Percentiles rank a stretch among this genome's conserved stretches.
Evolutionary conservation across 176 grass and related monocot genomes (phyloP).

Genomic region (Elaeis guineensis): DNA sequence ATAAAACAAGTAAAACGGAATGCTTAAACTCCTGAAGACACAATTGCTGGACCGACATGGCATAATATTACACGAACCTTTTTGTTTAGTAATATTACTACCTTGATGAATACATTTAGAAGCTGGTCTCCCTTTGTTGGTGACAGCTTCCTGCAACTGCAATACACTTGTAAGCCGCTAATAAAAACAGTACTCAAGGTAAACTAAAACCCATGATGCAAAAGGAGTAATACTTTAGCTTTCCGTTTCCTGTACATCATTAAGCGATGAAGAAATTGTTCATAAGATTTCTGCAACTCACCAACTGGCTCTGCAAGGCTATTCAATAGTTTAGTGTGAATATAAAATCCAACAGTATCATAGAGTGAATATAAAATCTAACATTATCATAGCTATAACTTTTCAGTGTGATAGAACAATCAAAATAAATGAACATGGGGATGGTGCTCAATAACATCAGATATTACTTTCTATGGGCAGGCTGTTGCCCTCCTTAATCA

Average conservation of each 20-base stretch:
- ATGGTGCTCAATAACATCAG: no score
- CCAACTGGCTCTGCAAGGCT: slow-evolving; percentile 78
- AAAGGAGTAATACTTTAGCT: slow-evolving; percentile 41
- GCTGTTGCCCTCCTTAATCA: no score
- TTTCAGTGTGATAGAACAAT: no score
- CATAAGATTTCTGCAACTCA: slow-evolving; percentile 71
- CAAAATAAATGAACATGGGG: no score
- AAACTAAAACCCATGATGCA: slow-evolving; percentile 4
- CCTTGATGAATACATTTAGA: slow-evolving; percentile 26
- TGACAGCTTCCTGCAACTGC: slow-evolving; percentile 38
- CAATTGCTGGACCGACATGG: background rate
- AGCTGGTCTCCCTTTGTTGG: slow-evolving; percentile 20
- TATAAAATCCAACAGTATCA: no score
- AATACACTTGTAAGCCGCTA: slow-evolving; percentile 10
- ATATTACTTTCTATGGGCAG: no score
- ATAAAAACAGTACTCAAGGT: slow-evolving; percentile 10
- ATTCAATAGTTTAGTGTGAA: slow-evolving; percentile 23
- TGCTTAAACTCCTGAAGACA: no score
- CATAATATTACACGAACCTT: background rate
- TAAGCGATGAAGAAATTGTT: slow-evolving; percentile 58
- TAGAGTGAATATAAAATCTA: background rate
- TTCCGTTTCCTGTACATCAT: slow-evolving; percentile 58
- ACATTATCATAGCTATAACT: no score
- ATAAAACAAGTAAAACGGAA: no score
- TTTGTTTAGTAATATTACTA: slow-evolving; percentile 11